These are phyloP conservation scores for Cutaneotrichosporon dermatis DNA, from an alignment of 1,284 basidiomycete species.

Conservation along the genomic window DNA sequence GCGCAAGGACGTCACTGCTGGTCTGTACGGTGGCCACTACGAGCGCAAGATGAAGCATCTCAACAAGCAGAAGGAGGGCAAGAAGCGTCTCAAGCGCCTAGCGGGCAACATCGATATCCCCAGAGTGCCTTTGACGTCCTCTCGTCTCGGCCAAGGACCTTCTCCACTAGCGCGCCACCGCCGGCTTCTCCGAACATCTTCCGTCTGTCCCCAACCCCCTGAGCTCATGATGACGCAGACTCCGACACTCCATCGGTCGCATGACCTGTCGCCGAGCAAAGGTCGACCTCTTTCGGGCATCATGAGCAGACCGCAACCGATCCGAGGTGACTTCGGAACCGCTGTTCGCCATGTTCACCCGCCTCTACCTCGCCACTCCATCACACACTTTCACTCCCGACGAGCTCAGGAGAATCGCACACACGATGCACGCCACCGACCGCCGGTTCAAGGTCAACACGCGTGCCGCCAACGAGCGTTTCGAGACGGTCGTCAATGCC, in stretches of 20 bases:
- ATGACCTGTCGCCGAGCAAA: slow-evolving; percentile 13
- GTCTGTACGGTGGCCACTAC: slow-evolving; percentile 88
- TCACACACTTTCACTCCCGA: slow-evolving; percentile 25
- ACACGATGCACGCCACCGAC: slow-evolving; percentile 19
- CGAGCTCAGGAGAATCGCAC: slow-evolving; percentile 26
- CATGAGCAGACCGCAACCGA: slow-evolving; percentile 1
- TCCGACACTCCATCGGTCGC: too few relatives aligned
- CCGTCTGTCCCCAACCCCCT: background rate
- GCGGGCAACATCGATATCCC: slow-evolving; percentile 78
- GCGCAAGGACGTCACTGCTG: slow-evolving; percentile 91
- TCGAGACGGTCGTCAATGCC: slow-evolving; percentile 23
- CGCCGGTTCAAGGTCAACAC: slow-evolving; percentile 13
- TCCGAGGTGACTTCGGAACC: slow-evolving; percentile 10
- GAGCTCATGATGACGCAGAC: too few relatives aligned
- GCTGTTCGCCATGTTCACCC: slow-evolving; percentile 25
- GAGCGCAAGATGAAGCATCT: slow-evolving; percentile 88
- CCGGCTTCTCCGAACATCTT: slow-evolving; percentile 1
- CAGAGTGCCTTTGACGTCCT: slow-evolving; percentile 84
- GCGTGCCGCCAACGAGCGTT: slow-evolving; percentile 17
- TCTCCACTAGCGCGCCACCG: slow-evolving; percentile 20
- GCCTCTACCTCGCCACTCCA: slow-evolving; percentile 28
- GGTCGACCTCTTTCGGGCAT: slow-evolving; percentile 18
- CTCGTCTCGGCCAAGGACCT: slow-evolving; percentile 50
- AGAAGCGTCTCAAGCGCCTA: slow-evolving; percentile 75
- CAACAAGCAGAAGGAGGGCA: slow-evolving; percentile 87